Base-by-base conservation (phyloP, 345 rosid genomes). In the Moringa oleifera region DNA sequence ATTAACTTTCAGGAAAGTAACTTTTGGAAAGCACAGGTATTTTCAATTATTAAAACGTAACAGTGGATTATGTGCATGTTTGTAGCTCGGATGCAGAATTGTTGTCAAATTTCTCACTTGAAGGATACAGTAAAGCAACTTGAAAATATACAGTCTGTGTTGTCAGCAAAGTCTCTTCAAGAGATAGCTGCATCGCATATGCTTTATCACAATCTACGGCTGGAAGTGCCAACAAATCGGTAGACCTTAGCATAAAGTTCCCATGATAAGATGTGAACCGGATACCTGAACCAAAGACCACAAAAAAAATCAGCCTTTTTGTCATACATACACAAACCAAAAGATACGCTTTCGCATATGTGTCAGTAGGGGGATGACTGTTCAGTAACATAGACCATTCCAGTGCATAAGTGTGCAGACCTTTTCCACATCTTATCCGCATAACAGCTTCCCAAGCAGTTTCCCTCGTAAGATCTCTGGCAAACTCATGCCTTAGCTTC, bases 371-470 rank as follows among this genome's bases (percentile, higher is more conserved):
- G n/a, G 33, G 33, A 8, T 28, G 33, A 28, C 5, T 28, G 33
- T 28, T 51, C 47, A 66, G 51, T 20, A 74, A n/a, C n/a, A 58
- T 46, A 28, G n/a, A 47, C 47, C 1, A 11, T 41, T 41, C 1
- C 16, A 41, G 17, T 4, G 17, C 53, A 53, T 28, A 59, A 70
- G 64, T 23, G 28, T n/a, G 51, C 73, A 52, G 41, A 91, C 99
- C 98, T 87, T 95, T 95, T 80, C 99, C 99, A 74, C 98, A 95
- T 91, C 99, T 84, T 75, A 95, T 66, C 51, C 99, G 89, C 99
- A 95, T 85, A 53, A 91, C 99, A n/a, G 98, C 83, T 81, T 95
- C 99, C 99, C 99, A 95, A 46, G 96, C 98, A 72, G 99, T 95
- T 84, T 95, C 99, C 75, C 98, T 84, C 0, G 89, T 95, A 63